phyloP scores from a whole-genome alignment of 345 rosid genomes.

The Acer negundo region DNA sequence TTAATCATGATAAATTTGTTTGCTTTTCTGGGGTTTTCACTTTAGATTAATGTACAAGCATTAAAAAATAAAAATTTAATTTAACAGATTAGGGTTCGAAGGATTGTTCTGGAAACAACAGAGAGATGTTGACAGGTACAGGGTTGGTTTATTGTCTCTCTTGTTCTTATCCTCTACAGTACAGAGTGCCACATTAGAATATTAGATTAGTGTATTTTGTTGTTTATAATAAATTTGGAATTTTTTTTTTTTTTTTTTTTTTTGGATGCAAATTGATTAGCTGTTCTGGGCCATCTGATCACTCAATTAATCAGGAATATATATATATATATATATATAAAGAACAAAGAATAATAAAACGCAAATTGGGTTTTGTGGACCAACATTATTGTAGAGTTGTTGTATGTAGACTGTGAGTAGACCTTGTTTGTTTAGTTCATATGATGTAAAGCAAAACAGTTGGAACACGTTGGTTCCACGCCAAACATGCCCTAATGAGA shows the following conservation, averaged over 20 bases:
- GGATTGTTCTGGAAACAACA: constrained; percentile 38
- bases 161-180: constrained; percentile 31
- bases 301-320: constrained; percentile 2
- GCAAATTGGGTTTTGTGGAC: not conserved
- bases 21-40: not conserved
- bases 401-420: not conserved
- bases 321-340: too few relatives aligned
- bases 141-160: constrained; percentile 13
- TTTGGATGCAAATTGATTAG: constrained; percentile 14
- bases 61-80: not conserved
- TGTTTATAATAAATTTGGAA: not conserved
- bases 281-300: constrained; percentile 23
- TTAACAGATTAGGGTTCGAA: constrained; percentile 7
- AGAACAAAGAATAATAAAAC: too few relatives aligned
- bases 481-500: not conserved
- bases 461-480: not conserved
- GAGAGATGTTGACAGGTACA: constrained; percentile 35
- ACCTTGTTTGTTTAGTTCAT: not conserved
- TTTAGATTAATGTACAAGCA: not conserved
- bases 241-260: not conserved
- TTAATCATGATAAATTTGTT: not conserved
- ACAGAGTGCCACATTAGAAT: not conserved
- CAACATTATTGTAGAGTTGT: not conserved
- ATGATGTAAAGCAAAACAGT: not conserved
- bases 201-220: not conserved